Base-by-base conservation (phyloP, 768 basidiomycete genomes). In the Crepidotus variabilis region DNA sequence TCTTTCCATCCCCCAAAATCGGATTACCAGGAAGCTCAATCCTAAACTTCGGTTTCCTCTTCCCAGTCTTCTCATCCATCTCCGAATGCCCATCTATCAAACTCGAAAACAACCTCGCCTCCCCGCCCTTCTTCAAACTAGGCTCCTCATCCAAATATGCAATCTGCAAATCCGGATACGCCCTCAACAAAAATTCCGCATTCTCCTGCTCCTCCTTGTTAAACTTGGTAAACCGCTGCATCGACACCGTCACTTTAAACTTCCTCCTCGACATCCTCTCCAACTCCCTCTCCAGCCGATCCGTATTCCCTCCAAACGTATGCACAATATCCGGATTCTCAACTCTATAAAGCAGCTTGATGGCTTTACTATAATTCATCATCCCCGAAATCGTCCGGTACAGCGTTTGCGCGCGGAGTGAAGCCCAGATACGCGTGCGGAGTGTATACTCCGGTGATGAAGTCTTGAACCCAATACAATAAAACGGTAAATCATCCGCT, bases 291-390 rank as follows among this genome's bases (percentile, higher is more conserved):
- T 98, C 97, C 43, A 99, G 82, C 56, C 88, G 85, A 68, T 98
- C 96, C 8, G 97, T 97, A 75, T 96, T 98, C 4, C 96, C 95
- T 39, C 92, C 94, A 72, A 98, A 96, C 58, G 85, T 84, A 68
- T 98, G 94, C 1, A 99, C 97, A 55, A 98, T 90, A 70, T 94
- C 93, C 7, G 97, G 97, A 72, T 98, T 98, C 75, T 98, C 97
- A 59, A 99, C 96, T 34, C 97, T 92, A 72, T 98, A 98, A 18
- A 98, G 83, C 35, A 99, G 82, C 72, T 99, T 99, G 86, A 99
- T 96, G 22, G 97, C 97, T 75, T 99, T 99, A 66, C 94, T 90
- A 75, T 99, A 99, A 77, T 99, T 98, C 97, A 99, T 98, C 93
- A 99, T 98, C 59, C 97, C 97, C 4, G 97, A 98, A 18, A 98